These are phyloP conservation scores for Casuarina equisetifolia DNA, from an alignment of 306 rosid genomes.

Conservation along the genomic window DNA sequence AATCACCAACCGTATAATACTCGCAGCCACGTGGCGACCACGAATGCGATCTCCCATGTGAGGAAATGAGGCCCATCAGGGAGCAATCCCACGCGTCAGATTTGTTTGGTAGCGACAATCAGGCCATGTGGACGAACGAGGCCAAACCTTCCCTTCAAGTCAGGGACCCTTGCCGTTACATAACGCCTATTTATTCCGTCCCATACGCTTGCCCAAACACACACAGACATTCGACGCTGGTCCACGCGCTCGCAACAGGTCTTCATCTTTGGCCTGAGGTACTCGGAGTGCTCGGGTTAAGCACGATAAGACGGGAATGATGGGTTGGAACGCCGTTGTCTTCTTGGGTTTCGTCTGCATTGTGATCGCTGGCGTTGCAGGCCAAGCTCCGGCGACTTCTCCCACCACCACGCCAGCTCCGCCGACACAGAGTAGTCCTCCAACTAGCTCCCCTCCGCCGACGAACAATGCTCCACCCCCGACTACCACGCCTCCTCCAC, in stretches of 20 bases:
- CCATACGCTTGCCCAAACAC: not conserved
- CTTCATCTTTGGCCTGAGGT: not conserved
- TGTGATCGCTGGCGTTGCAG: conserved; percentile 51
- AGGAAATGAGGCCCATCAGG: conserved; percentile 4
- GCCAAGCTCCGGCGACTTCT: conserved; percentile 63
- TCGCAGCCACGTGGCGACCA: conserved; percentile 3
- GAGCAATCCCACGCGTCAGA: not conserved
- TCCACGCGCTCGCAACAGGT: not conserved
- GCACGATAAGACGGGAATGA: conserved; percentile 20
- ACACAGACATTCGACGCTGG: not conserved
- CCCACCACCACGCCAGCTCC: conserved; percentile 51
- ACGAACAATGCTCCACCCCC: conserved; percentile 7
- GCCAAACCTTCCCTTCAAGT: not conserved
- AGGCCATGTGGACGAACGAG: conserved; percentile 20
- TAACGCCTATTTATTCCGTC: conserved; percentile 35
- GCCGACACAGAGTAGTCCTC: conserved; percentile 32
- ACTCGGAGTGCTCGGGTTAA: conserved; percentile 21
- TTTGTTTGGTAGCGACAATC: conserved; percentile 18
- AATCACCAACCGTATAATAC: not conserved
- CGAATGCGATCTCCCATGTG: not conserved
- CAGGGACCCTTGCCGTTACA: not conserved
- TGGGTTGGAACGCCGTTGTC: conserved; percentile 33
- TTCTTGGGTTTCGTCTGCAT: conserved; percentile 50
- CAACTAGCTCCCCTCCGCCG: conserved; percentile 30
- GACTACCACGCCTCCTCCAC: conserved; percentile 43